Conservation (phyloP, 371 early-diverging fungal species). For the Zancudomyces culisetae region DNA sequence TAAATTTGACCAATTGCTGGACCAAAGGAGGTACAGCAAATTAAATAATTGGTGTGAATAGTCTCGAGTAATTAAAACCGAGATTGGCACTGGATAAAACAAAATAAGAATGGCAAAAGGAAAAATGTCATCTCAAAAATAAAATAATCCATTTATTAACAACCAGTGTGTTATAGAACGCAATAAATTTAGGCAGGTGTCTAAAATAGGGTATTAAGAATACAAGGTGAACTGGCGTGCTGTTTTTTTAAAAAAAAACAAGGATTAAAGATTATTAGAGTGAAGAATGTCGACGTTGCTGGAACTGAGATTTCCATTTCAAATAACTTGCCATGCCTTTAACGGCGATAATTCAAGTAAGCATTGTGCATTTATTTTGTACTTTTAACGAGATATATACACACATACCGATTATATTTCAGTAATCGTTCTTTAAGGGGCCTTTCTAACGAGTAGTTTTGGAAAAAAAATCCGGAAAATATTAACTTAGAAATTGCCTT, state of each 20-base stretch:
- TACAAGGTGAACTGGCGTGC: not conserved
- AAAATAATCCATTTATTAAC: not conserved
- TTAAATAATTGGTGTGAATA: too few species aligned
- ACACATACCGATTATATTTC: not conserved
- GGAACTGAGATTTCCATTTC: slow-evolving; percentile 24
- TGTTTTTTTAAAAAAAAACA: not conserved
- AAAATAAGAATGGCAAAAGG: too few species aligned
- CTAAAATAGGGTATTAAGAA: not conserved
- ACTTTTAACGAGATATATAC: not conserved
- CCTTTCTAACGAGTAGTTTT: not conserved
- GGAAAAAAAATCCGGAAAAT: not conserved
- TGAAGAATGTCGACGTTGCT: slow-evolving; percentile 8
- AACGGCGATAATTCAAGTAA: slow-evolving; percentile 68
- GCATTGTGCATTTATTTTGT: slow-evolving; percentile 4
- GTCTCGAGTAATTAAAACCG: too few species aligned
- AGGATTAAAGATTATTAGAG: not conserved
- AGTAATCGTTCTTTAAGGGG: not conserved
- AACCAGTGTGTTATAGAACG: not conserved
- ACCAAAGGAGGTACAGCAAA: too few species aligned
- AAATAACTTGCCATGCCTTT: slow-evolving; percentile 79
- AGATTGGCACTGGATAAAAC: too few species aligned
- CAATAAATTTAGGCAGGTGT: not conserved
- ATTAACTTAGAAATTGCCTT: slow-evolving; percentile 78
- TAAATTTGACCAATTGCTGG: too few species aligned
- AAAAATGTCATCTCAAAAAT: not conserved